phyloP scores from a whole-genome alignment of 495 filamentous ascomycete species.

The Daldinia bambusicola region DNA sequence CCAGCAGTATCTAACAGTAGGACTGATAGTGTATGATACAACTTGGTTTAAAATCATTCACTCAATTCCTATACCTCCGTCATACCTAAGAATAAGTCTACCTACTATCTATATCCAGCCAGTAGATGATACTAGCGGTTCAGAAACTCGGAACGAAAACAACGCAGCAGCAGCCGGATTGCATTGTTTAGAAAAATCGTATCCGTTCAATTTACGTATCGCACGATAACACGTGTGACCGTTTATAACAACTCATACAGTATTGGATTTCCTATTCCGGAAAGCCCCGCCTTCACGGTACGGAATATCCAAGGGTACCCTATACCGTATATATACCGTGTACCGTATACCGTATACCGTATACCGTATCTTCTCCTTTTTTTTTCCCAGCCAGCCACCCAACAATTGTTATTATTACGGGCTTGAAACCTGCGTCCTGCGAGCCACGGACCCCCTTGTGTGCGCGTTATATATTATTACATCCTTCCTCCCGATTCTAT shows the following conservation, averaged over 20 bases:
- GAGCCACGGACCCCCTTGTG: constrained; percentile 25
- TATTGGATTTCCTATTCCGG: constrained; percentile 38
- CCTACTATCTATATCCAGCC: too few relatives aligned
- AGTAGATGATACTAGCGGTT: too few relatives aligned
- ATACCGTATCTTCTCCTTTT: constrained; percentile 21
- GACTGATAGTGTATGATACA: too few relatives aligned
- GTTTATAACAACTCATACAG: constrained; percentile 14
- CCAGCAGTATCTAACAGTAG: too few relatives aligned
- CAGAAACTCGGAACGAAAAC: too few relatives aligned
- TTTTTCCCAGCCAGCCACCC: constrained; percentile 36
- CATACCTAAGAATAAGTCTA: too few relatives aligned
- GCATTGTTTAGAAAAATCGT: too few relatives aligned
- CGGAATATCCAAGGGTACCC: neutral
- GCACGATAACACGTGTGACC: neutral
- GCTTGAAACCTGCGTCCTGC: constrained; percentile 9
- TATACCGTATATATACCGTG: too few relatives aligned
- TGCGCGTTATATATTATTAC: constrained; percentile 37
- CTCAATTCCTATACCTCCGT: too few relatives aligned
- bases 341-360: too few relatives aligned
- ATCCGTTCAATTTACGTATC: constrained; percentile 22
- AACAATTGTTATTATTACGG: constrained; percentile 34
- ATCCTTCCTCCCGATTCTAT: constrained; percentile 25
- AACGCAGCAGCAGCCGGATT: too few relatives aligned
- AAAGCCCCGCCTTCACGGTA: constrained; percentile 22
- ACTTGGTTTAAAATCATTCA: neutral